Base-by-base conservation (phyloP, 2,329 filamentous ascomycete genomes). In the Ophiostoma himal-ulmi region DNA sequence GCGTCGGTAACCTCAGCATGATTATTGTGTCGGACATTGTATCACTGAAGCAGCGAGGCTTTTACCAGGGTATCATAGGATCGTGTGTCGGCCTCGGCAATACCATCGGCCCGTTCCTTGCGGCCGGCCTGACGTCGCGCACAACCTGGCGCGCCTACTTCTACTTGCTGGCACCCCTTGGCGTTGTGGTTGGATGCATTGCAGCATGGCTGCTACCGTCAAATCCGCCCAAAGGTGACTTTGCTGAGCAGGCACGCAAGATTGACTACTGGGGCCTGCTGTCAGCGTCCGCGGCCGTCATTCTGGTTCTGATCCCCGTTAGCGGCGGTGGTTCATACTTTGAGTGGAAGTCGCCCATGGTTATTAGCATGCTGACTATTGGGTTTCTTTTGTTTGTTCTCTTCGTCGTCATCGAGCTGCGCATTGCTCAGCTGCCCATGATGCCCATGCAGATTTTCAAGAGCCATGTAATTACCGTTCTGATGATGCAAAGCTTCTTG, bases 11-110 rank as follows among this genome's bases (percentile, higher is more conserved):
- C 30, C 77, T 89, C 65, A 80, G 83, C 5, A 88, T 88, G 83
- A 88, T 89, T 74, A 87, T 89, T 68, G 83, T 88, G 1, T 85
- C 82, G 7, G 87, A 89, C 75, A 79, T 89, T 7, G 85, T 88
- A 0, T 85, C 85, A 0, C 78, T 89, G 3, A 81, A 86, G 75
- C 82, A 87, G 73, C 80, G 87, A 73, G 87, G 87, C 39, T 87
- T 86, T 74, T 86, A 82, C 73, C 81, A 82, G 74, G 81, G 81
- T 17, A 81, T 83, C 67, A 75, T 81, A 0, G 81, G 81, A 1
- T 76, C 78, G 7, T 80, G 77, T 68, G 73, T 82, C 20, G 81
- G 81, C 0, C 70, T 83, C 0, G 81, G 81, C 26, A 83, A 82
- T 70, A 77, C 78, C 5, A 75, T 80, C 20, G 82, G 82, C 0